Conservation (phyloP, 257 asterid genomes). For the Cinchona pubescens region DNA sequence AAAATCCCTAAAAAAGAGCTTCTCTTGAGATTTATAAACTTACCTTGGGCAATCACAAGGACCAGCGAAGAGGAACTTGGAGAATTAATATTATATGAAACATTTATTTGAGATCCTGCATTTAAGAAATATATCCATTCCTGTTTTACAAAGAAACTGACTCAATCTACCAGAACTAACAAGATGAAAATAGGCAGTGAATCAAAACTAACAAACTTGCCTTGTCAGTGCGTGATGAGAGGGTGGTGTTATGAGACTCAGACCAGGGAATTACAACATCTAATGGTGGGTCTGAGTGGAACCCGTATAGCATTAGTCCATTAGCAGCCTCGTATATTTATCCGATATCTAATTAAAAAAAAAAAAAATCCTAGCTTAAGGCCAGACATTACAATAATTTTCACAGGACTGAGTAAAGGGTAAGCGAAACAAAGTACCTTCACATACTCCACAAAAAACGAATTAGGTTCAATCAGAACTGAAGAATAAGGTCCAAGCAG, state of each 20-base stretch:
- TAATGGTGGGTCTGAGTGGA: conserved; percentile 53
- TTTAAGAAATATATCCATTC: conserved; percentile 76
- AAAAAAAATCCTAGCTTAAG: conserved; percentile 26
- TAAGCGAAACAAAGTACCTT: conserved; percentile 43
- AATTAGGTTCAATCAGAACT: conserved; percentile 58
- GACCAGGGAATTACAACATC: conserved; percentile 52
- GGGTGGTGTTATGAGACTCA: conserved; percentile 51
- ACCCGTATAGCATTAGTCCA: conserved; percentile 56
- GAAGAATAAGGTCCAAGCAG: conserved; percentile 78
- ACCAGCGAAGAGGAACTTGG: conserved; percentile 42
- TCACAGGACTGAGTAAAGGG: conserved; percentile 13
- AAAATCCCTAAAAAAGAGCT: conserved; percentile 14
- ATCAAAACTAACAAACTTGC: conserved; percentile 33
- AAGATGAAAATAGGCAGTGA: conserved; percentile 9
- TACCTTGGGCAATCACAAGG: conserved; percentile 72
- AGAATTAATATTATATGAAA: conserved; percentile 49
- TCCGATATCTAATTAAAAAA: conserved; percentile 65
- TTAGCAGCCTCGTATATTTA: conserved; percentile 33
- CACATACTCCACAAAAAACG: conserved; percentile 54
- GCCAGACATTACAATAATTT: conserved; percentile 2
- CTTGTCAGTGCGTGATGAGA: conserved; percentile 57
- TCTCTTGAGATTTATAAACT: conserved; percentile 20
- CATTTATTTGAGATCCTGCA: conserved; percentile 64
- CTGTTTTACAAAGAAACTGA: conserved; percentile 34
- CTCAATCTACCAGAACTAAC: conserved; percentile 12